Conservation (phyloP, 2,329 filamentous ascomycete species). For the Hirsutella rhossiliensis region DNA sequence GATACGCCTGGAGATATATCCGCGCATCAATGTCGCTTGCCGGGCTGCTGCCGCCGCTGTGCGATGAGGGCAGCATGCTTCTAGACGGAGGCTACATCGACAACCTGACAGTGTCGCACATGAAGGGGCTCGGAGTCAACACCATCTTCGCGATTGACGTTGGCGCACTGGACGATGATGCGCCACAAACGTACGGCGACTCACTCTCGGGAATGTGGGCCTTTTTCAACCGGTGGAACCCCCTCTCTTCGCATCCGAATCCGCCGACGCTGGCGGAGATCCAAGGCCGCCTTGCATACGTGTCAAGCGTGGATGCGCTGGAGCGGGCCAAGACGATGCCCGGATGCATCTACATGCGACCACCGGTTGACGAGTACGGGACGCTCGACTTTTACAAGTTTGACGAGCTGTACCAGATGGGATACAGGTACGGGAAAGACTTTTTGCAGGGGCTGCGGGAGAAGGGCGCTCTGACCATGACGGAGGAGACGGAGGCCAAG, state of each 20-base stretch:
- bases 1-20: slow-evolving; percentile 96
- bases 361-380: slow-evolving; percentile 84
- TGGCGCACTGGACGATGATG: slow-evolving; percentile 81
- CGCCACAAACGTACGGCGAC: slow-evolving; percentile 86
- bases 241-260: slow-evolving; percentile 78
- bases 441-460: slow-evolving; percentile 67
- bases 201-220: slow-evolving; percentile 93
- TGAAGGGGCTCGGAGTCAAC: slow-evolving; percentile 88
- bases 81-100: slow-evolving; percentile 95
- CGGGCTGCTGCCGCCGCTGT: slow-evolving; percentile 82
- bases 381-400: slow-evolving; percentile 96
- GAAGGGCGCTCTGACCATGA: slow-evolving; percentile 60
- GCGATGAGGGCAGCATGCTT: slow-evolving; percentile 93
- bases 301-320: slow-evolving; percentile 85
- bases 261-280: slow-evolving; percentile 93
- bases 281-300: slow-evolving; percentile 87
- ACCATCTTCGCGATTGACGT: slow-evolving; percentile 95
- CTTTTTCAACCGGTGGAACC: slow-evolving; percentile 92
- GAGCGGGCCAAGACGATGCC: slow-evolving; percentile 85
- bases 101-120: slow-evolving; percentile 92
- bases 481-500: slow-evolving; percentile 65
- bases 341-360: slow-evolving; percentile 92
- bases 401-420: slow-evolving; percentile 88
- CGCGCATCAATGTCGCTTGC: slow-evolving; percentile 94
- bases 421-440: slow-evolving; percentile 74